Conservation (phyloP, 257 asterid genomes). For the Apocynum venetum region DNA sequence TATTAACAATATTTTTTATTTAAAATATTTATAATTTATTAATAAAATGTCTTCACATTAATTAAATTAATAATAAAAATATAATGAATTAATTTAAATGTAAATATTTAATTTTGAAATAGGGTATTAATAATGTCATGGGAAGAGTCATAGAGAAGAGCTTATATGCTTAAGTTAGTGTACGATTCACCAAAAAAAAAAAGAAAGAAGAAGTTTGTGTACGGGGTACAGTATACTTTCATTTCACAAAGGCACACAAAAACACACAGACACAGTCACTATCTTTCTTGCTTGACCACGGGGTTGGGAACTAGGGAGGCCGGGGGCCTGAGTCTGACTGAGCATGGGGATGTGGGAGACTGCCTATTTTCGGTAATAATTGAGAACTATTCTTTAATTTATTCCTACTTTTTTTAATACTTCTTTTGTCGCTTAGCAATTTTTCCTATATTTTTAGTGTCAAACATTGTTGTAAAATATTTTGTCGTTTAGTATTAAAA, state of each 20-base stretch:
- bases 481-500: neutral
- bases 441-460: neutral
- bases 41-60: no score
- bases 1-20: no score
- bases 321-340: conserved; percentile 3
- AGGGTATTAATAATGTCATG: no score
- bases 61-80: no score
- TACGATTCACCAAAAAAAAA: no score
- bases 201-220: no score
- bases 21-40: no score
- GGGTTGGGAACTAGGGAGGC: neutral
- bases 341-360: conserved; percentile 26
- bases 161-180: no score
- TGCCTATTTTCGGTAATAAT: conserved; percentile 21
- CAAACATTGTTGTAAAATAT: neutral
- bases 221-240: neutral
- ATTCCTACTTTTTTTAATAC: neutral
- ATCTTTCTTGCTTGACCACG: conserved; percentile 25
- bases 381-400: neutral
- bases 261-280: conserved; percentile 6
- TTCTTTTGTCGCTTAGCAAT: conserved; percentile 6
- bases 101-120: no score
- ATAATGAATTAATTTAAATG: no score
- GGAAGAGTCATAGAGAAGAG: no score
- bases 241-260: neutral